Percentiles rank a stretch among this genome's conserved stretches.
phyloP scores from a whole-genome alignment of 2,329 filamentous ascomycete species.

The Bimuria novae-zelandiae region DNA sequence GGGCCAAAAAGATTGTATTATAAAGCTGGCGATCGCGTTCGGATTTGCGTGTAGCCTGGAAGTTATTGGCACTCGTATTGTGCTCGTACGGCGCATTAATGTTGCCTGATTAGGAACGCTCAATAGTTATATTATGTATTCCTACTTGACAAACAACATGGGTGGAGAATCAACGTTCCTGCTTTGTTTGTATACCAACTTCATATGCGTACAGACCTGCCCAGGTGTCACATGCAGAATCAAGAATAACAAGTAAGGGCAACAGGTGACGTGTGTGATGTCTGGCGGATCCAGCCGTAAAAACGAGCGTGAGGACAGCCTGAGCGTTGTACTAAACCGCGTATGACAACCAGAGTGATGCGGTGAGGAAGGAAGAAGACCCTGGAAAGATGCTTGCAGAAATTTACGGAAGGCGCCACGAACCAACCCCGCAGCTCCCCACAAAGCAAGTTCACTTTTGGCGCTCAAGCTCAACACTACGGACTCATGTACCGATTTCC shows the following conservation, averaged over 20 bases:
- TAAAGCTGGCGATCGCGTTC: not conserved
- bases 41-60: not conserved
- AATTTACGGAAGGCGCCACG: conserved; percentile 22
- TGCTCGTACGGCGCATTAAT: not conserved
- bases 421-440: conserved; percentile 32
- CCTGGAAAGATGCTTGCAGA: not conserved
- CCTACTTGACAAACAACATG: no score
- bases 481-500: not conserved
- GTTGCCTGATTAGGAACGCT: not conserved
- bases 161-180: no score
- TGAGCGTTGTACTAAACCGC: no score
- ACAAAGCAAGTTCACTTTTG: conserved; percentile 35
- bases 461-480: conserved; percentile 23
- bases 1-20: no score
- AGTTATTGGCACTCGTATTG: not conserved
- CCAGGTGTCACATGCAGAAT: no score
- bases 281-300: no score
- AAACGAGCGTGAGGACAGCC: no score
- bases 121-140: not conserved
- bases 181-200: no score
- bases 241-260: no score
- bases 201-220: no score
- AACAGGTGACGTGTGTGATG: no score
- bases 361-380: not conserved
- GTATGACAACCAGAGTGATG: no score